Conservation (phyloP, 2,329 filamentous ascomycete species). For the Fusarium siculi region DNA sequence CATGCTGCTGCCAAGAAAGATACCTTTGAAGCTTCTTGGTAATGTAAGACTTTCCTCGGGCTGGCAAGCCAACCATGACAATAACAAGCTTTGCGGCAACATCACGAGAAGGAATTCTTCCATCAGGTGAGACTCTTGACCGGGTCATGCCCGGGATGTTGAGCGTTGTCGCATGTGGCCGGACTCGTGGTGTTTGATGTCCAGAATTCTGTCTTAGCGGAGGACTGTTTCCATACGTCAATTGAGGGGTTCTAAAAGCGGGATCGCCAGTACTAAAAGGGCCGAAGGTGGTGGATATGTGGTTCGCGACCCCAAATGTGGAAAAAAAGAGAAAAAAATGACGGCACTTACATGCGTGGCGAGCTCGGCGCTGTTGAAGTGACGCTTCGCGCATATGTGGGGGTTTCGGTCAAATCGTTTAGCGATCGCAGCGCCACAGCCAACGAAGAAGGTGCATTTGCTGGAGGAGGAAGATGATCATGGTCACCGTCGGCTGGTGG, state of each 20-base stretch:
- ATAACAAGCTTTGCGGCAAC: conserved; percentile 97
- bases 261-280: conserved; percentile 35
- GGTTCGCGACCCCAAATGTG: conserved; percentile 30
- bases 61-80: conserved; percentile 96
- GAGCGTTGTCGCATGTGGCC: conserved; percentile 89
- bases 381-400: conserved; percentile 66
- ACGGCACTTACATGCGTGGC: conserved; percentile 64
- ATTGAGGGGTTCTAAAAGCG: conserved; percentile 24
- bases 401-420: conserved; percentile 62
- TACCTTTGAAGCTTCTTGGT: conserved; percentile 98
- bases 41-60: conserved; percentile 97
- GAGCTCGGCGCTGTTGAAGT: conserved; percentile 69
- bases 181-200: conserved; percentile 78
- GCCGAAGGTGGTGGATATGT: conserved; percentile 37
- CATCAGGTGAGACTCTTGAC: conserved; percentile 94
- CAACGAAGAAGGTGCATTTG: conserved; percentile 48
- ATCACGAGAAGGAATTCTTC: conserved; percentile 91
- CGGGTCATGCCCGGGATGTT: conserved; percentile 97
- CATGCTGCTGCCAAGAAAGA: conserved; percentile 96
- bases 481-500: conserved; percentile 50
- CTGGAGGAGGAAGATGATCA: conserved; percentile 42
- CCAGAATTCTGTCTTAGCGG: conserved; percentile 79
- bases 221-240: conserved; percentile 59
- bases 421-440: conserved; percentile 55
- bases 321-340: conserved; percentile 17